Evolutionary conservation across 805 yeast species (phyloP).

Genomic region (Candida boidinii): DNA sequence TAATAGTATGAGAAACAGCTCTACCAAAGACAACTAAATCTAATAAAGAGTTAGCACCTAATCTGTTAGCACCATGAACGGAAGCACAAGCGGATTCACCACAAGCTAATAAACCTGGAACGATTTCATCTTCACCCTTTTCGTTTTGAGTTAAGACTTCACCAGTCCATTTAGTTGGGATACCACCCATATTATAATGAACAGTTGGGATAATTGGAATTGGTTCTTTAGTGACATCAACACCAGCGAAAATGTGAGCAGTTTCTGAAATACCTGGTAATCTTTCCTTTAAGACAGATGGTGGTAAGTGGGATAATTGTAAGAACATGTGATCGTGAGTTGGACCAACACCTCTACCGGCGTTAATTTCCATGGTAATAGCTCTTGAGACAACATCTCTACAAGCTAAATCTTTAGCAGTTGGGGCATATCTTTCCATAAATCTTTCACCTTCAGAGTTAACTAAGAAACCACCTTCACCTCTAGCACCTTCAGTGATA

Average conservation of each 20-base stretch:
- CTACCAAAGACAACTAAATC: constrained; percentile 98
- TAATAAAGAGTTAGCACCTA: constrained; percentile 95
- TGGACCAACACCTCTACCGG: constrained; percentile 98
- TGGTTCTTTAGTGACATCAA: constrained; percentile 98
- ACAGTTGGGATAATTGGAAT: constrained; percentile 98
- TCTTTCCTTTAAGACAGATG: constrained; percentile 86
- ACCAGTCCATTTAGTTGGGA: constrained; percentile 96
- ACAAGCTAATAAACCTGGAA: constrained; percentile 92
- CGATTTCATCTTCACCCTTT: constrained; percentile 81
- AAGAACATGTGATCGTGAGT: constrained; percentile 90
- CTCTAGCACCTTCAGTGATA: constrained; percentile 99
- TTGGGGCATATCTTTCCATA: constrained; percentile 99
- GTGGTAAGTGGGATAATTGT: constrained; percentile 91
- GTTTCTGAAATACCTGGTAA: constrained; percentile 99
- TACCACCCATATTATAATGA: constrained; percentile 99
- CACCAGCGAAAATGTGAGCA: constrained; percentile 97
- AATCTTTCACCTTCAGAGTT: constrained; percentile 98
- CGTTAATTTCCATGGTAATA: constrained; percentile 96
- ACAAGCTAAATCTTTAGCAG: constrained; percentile 96
- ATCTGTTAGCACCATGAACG: constrained; percentile 98
- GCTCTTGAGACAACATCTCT: constrained; percentile 98
- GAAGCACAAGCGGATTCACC: constrained; percentile 99
- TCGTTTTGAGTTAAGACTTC: constrained; percentile 81
- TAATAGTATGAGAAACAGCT: constrained; percentile 91
- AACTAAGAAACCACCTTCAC: constrained; percentile 97